Base-by-base conservation (phyloP, 495 filamentous ascomycete genomes). In the Penicillium riverlandense region DNA sequence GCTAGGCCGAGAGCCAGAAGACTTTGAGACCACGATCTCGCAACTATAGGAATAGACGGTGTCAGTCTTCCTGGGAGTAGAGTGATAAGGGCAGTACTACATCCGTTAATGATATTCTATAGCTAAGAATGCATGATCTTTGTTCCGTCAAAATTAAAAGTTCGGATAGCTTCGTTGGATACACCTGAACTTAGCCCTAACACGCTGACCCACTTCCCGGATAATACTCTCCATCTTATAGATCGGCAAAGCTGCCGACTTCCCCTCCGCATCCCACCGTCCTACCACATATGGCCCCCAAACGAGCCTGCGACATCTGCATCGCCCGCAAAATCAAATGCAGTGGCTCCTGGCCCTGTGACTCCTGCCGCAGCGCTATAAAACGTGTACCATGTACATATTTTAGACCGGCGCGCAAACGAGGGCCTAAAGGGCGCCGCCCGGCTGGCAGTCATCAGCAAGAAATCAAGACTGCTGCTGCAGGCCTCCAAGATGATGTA, bases 241-340 rank as follows among this genome's bases (percentile, higher is more conserved):
- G 13, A 38, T 44, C 36, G 39, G 44, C 40, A 40, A n/a, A 7
- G 4, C 8, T 33, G n/a, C 40, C 35, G 35, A 35, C 11, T 12
- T 14, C 31, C 37, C 35, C 34, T 35, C 48, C 37, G 29, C 45
- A 47, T 14, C 34, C 7, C 11, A 29, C 34, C 31, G 28, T 40
- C 39, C 29, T 29, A 11, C 36, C 31, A 30, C 34, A 30, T 11
- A 59, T 58, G 59, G 43, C 53, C 37, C 50, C 46, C 11, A 66
- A 63, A 54, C 45, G 59, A 46, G 62, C 59, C 31, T 63, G 62
- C 32, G 57, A 66, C 47, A 41, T 38, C 22, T 65, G 59, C 31
- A 65, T 63, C 33, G 45, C 51, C 29, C 53, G 62, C 31, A 65
- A 65, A 43, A 52, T 65, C 11, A 62, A 59, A 36, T 65, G 62